Evolutionary conservation across 2,329 filamentous ascomycete genomes (phyloP), one percentile per base, ranked within the genome.

Genomic region (Fonsecaea erecta): DNA sequence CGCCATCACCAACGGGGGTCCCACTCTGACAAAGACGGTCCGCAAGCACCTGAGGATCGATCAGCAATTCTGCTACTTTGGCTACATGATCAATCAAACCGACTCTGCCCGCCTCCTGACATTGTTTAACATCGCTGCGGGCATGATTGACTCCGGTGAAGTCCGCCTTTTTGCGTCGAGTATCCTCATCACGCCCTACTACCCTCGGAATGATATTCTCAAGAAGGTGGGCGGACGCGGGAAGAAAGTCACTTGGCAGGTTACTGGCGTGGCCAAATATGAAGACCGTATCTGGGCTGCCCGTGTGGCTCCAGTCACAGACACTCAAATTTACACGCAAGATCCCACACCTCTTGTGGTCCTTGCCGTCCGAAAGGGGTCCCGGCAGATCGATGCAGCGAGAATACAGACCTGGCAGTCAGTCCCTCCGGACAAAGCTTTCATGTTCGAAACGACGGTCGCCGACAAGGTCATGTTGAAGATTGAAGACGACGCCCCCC

Each of bases 261-360:
- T 97, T 3, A 90, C 88, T 0, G 92, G 89, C 40, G 87, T 89
- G 5, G 92, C 88, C 0, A 87, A 85, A 70, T 88, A 86, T 70
- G 90, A 97, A 66, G 89, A 93, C 75, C 90, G 86, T 71, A 85
- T 98, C 43, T 99, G 94, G 93, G 95, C 94, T 4, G 92, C 90
- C 16, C 85, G 88, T 51, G 86, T 97, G 11, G 84, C 86, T 34
- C 92, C 95, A 0, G 83, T 93, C 0, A 87, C 89, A 0, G 80
- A 86, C 16, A 85, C 84, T 0, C 84, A 83, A 52, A 88, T 88
- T 71, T 90, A 95, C 78, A 93, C 92, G 0, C 92, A 96, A 70
- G 93, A 93, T 73, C 84, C 86, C 0, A 85, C 84, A 0, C 93
- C 93, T 0, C 85, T 92, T 11, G 88, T 98, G 11, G 91, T 98